Evolutionary conservation across 2,329 filamentous ascomycete species (phyloP), one percentile per base, ranked within the genome.

Genomic region (Lachnellula cervina): DNA sequence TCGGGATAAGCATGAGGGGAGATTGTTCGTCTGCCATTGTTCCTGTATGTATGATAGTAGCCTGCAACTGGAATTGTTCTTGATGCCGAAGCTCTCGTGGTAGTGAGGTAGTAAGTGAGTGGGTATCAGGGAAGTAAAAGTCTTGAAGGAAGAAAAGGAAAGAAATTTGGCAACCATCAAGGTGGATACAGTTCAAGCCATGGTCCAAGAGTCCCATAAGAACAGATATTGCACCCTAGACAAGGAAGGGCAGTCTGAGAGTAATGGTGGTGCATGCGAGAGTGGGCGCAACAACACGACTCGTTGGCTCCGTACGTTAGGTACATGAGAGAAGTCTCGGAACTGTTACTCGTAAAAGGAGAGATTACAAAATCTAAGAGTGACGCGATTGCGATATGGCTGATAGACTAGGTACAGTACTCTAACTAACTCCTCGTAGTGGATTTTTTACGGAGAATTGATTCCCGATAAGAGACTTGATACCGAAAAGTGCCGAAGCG

Each of bases 1-100:
- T 53, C 4, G 64, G 66, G 7, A 67, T 57, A 16, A 54, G 52
- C 54, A 66, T 58, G 44, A 68, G 64, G 4, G 54, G 55, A 13
- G 59, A 57, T 46, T 49, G 45, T 14, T 56, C 42, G 17, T 43
- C 42, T 17, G 46, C 52, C 59, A 62, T 65, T 45, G 28, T 49
- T 11, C 3, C 8, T 32, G 11, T 32, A 4, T 32, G 28, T n/a
- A 32, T 47, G 32, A n/a, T n/a, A 5, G 5, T 28, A 14, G 23
- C 44, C 21, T 50, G 28, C 28, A 32, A 32, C 2, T 32, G 2
- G 28, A 11, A 3, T 32, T 32, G 28, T 11, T 32, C 28, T 11
- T 32, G 28, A 32, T 32, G 28, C 28, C 28, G 2, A 32, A 32
- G 9, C 28, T 2, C 8, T 32, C 28, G 28, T 3, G 8, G 28